Base-by-base conservation (phyloP, 371 early-diverging fungal species). In the Rhizopus stolonifer region DNA sequence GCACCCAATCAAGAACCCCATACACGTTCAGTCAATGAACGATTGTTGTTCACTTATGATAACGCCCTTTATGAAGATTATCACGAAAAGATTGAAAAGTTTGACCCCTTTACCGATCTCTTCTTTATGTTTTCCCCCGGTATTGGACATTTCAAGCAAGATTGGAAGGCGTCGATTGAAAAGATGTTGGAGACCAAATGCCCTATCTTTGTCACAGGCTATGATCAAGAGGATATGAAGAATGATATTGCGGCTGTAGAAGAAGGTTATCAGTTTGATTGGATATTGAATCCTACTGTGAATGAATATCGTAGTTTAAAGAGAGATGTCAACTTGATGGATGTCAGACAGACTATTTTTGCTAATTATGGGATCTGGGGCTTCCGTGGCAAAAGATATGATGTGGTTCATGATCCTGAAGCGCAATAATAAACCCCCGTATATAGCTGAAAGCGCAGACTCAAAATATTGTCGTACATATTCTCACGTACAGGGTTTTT, bases 51-150 rank as follows among this genome's bases (percentile, higher is more conserved):
- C 50, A 77, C 77, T 26, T 83, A 73, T 49, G 64, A 69, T 47
- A 76, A 67, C 25, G 56, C 64, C 40, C 45, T 68, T 51, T 83
- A 78, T 48, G 72, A 76, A 19, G 74, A 79, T 22, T 75, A 73
- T 38, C 77, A 78, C 38, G 75, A 72, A 38, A 72, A 64, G 26
- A 70, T 74, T 54, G 71, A 61, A 33, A 64, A 74, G 45, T 92
- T 91, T 56, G 91, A 92, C 62, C 90, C 90, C 36, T 91, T 86
- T 53, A 84, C 81, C 26, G 91, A 91, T 51, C 65, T 89, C 14
- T 92, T 89, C 70, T 91, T 92, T 64, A 51, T 91, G 59, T 92
- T 92, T 70, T 85, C 85, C 18, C 91, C 92, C 10, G 92, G 91
- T 21, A 72, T 91, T 33, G 88, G 84, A 3, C 88, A 90, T 25